These are phyloP conservation scores for Aechmea fasciata DNA, from an alignment of 176 grass and related monocot genomes.

Conservation along the genomic window DNA sequence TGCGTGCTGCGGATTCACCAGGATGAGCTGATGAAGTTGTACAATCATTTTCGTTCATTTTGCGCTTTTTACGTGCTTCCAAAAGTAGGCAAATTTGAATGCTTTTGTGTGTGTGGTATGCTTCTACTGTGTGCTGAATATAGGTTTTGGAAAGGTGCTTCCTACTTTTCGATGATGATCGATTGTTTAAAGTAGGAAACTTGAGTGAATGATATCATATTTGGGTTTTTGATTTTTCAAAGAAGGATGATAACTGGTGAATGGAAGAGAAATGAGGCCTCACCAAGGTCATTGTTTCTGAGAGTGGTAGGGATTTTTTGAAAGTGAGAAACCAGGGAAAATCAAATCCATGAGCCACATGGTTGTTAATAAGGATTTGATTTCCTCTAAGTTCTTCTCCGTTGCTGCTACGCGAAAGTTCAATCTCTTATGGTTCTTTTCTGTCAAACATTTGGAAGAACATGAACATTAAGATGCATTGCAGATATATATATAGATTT, in stretches of 20 bases:
- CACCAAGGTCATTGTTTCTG: not conserved
- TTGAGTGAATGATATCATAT: not conserved
- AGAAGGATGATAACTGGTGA: too few relatives aligned
- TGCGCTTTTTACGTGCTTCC: not conserved
- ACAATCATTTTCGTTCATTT: not conserved
- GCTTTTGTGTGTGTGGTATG: not conserved
- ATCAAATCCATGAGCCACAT: constrained; percentile 13
- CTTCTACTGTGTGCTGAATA: not conserved
- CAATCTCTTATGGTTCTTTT: too few relatives aligned
- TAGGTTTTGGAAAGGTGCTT: not conserved
- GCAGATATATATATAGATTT: not conserved
- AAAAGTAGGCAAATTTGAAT: not conserved
- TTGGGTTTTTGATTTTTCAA: too few relatives aligned
- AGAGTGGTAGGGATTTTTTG: not conserved
- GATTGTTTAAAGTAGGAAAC: not conserved
- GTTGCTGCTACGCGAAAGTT: not conserved
- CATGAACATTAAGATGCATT: constrained; percentile 3
- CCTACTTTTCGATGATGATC: not conserved
- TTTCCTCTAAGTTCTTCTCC: constrained; percentile 1
- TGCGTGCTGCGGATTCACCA: not conserved
- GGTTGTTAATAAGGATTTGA: not conserved
- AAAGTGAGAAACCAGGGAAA: constrained; percentile 26
- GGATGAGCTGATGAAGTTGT: not conserved
- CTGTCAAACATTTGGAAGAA: not conserved
- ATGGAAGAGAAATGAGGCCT: not conserved